phyloP scores from a whole-genome alignment of 768 basidiomycete species.

The Suillus decipiens region DNA sequence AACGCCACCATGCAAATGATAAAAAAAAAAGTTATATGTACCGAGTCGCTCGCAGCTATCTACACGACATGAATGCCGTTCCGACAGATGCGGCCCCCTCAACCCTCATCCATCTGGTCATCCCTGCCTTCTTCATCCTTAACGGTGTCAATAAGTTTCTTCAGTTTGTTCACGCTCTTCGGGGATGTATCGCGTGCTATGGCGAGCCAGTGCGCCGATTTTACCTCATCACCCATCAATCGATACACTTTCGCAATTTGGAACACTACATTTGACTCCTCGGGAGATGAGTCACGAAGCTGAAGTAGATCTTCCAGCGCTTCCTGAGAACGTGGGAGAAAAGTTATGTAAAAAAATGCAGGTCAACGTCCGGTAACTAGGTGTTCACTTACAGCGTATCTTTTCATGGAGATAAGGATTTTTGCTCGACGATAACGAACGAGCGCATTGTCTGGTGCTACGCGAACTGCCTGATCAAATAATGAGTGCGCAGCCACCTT shows the following conservation, averaged over 20 bases:
- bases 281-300: slow-evolving; percentile 81
- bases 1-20: slow-evolving; percentile 19
- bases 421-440: slow-evolving; percentile 94
- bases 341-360: slow-evolving; percentile 21
- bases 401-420: slow-evolving; percentile 82
- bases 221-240: slow-evolving; percentile 71
- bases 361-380: slow-evolving; percentile 18
- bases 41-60: slow-evolving; percentile 8
- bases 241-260: slow-evolving; percentile 93
- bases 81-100: slow-evolving; percentile 24
- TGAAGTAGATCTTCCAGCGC: slow-evolving; percentile 82
- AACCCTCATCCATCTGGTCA: slow-evolving; percentile 79
- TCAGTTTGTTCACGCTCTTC: slow-evolving; percentile 82
- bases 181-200: slow-evolving; percentile 93
- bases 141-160: slow-evolving; percentile 71
- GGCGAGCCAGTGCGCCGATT: slow-evolving; percentile 84
- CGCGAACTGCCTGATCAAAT: slow-evolving; percentile 78
- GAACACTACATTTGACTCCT: slow-evolving; percentile 97
- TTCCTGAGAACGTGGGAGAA: slow-evolving; percentile 48
- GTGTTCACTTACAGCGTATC: slow-evolving; percentile 67
- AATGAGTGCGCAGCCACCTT: slow-evolving; percentile 71
- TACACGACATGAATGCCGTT: slow-evolving; percentile 5
- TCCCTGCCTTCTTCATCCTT: slow-evolving; percentile 59
- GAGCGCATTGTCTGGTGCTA: slow-evolving; percentile 87
- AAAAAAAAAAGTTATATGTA: slow-evolving; percentile 14